Evolutionary conservation across 2,329 filamentous ascomycete genomes (phyloP).

Genomic region (Sporothrix curviconia): DNA sequence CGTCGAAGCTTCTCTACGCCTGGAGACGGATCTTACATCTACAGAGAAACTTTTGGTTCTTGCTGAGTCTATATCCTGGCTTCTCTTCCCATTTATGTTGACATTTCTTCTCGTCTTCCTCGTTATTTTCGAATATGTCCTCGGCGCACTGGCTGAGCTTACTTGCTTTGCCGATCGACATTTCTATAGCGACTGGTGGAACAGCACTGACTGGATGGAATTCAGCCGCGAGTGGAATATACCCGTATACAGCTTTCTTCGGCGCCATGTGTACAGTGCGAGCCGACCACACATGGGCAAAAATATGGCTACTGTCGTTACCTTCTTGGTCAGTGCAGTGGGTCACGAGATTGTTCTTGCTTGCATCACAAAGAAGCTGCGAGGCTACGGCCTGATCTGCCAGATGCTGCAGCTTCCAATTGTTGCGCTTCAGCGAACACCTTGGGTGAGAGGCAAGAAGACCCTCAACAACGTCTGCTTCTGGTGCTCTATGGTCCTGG

Average conservation of each 20-base stretch:
- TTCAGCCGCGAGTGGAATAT: slow-evolving; percentile 96
- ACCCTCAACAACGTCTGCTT: slow-evolving; percentile 86
- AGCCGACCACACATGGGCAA: slow-evolving; percentile 70
- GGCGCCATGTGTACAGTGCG: slow-evolving; percentile 87
- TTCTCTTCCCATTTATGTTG: slow-evolving; percentile 96
- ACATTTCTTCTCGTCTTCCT: slow-evolving; percentile 93
- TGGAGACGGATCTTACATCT: slow-evolving; percentile 38
- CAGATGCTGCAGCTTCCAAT: slow-evolving; percentile 98
- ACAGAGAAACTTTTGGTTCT: slow-evolving; percentile 72
- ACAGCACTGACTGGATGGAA: slow-evolving; percentile 84
- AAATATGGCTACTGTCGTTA: slow-evolving; percentile 74
- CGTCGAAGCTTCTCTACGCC: slow-evolving; percentile 55
- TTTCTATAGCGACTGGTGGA: slow-evolving; percentile 80
- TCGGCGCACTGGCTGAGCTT: slow-evolving; percentile 91
- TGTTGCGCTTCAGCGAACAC: slow-evolving; percentile 80
- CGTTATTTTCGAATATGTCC: slow-evolving; percentile 94
- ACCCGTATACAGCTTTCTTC: slow-evolving; percentile 93
- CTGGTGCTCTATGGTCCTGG: slow-evolving; percentile 87
- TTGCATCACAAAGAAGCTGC: slow-evolving; percentile 93
- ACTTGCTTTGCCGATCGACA: slow-evolving; percentile 88
- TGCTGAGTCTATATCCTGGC: slow-evolving; percentile 80
- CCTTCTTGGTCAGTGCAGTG: slow-evolving; percentile 81
- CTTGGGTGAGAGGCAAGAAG: slow-evolving; percentile 64
- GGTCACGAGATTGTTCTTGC: slow-evolving; percentile 96
- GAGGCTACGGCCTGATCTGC: slow-evolving; percentile 86